Evolutionary conservation across 1,284 basidiomycete species (phyloP), one percentile per base, ranked within the genome.

Genomic region (Phylloporus sp.): DNA sequence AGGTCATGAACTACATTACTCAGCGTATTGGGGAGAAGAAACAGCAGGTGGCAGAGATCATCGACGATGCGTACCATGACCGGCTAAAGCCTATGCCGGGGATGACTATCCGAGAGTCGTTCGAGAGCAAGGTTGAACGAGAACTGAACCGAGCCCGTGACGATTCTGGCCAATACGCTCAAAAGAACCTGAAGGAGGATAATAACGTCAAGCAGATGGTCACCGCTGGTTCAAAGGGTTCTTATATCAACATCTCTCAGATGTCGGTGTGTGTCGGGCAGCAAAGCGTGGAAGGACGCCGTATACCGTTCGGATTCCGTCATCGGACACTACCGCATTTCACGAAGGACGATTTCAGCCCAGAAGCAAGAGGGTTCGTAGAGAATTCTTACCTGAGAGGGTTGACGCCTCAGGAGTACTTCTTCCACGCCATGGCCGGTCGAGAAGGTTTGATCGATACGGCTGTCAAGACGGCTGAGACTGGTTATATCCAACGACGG

Each of bases 181-280:
- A 99, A 84, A 92, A 95, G 82, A 93, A 93, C 78, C 85, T 99
- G 87, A 98, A 98, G 85, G 95, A 96, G 80, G 96, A 97, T 84
- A 99, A 99, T 86, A 99, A 99, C 76, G 97, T 99, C 85, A 99
- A 99, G 87, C 97, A 99, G 88, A 99, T 99, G 98, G 97, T 99
- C 75, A 95, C 97, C 15, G 96, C 98, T 19, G 97, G 98, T 56
- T 98, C 98, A 37, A 99, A 99, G 83, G 97, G 97, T 83, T 96
- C 95, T 0, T 97, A 96, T 86, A 99, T 99, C 88, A 99, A 99
- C 83, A 99, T 99, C 78, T 99, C 98, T 27, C 98, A 99, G 83
- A 99, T 99, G 98, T 98, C 97, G 14, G 97, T 98, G 68, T 97
- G 97, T 86, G 98, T 99, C 63, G 98, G 98, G 43, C 98, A 99